A percentile compares a stretch with the other conserved stretches of the same genome.
Evolutionary conservation across 352 stramenopile species (phyloP).

Genomic region (Phytophthora quininea): DNA sequence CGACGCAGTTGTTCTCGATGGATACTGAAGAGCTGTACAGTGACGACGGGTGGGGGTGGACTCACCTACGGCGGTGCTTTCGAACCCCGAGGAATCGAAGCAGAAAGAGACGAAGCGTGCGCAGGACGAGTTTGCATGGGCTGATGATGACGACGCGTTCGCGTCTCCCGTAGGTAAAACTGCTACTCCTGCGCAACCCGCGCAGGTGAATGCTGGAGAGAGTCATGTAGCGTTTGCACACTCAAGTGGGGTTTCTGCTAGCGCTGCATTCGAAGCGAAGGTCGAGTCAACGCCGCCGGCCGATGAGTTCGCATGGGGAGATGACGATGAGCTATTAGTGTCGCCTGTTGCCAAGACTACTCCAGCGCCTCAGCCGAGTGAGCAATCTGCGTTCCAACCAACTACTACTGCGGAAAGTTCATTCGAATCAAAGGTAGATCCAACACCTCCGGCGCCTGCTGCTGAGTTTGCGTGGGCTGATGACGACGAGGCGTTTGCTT

Average conservation of each 20-base stretch:
- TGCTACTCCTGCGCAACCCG: not conserved
- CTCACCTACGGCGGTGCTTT: slow-evolving; percentile 74
- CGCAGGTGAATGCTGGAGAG: not conserved
- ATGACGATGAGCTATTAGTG: not conserved
- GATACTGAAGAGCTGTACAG: slow-evolving; percentile 68
- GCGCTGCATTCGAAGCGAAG: not conserved
- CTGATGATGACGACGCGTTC: slow-evolving; percentile 1
- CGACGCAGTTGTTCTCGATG: slow-evolving; percentile 77
- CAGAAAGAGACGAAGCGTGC: slow-evolving; percentile 4
- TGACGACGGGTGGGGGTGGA: slow-evolving; percentile 80
- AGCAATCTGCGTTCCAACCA: not conserved
- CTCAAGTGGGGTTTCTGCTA: not conserved
- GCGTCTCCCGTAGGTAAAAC: not conserved
- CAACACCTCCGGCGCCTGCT: slow-evolving; percentile 1
- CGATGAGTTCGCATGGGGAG: not conserved
- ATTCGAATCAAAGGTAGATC: slow-evolving; percentile 15
- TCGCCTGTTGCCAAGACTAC: not conserved
- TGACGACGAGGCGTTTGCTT: not conserved
- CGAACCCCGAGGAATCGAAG: slow-evolving; percentile 32
- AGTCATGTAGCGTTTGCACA: not conserved
- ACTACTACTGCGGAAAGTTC: slow-evolving; percentile 3
- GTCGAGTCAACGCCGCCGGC: not conserved
- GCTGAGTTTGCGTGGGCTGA: slow-evolving; percentile 2
- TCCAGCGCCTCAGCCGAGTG: slow-evolving; percentile 8
- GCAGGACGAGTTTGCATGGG: not conserved